phyloP scores from a whole-genome alignment of 1,284 basidiomycete genomes.

The Meripilus lineatus region DNA sequence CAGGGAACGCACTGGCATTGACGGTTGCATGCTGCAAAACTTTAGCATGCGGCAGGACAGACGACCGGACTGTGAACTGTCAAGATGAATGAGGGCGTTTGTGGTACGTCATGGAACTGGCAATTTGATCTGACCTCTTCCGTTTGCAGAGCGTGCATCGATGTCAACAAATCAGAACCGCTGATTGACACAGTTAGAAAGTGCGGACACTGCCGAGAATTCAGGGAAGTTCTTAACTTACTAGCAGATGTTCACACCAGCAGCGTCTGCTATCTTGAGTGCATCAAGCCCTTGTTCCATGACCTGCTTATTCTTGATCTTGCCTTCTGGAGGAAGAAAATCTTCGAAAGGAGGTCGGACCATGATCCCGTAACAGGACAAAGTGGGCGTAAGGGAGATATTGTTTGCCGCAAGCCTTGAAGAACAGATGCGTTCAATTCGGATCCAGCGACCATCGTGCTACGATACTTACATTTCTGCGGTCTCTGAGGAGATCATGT shows the following conservation, averaged over 20 bases:
- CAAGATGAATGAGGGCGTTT: neutral
- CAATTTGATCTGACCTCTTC: conserved; percentile 25
- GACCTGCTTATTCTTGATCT: conserved; percentile 38
- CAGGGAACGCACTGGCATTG: conserved; percentile 31
- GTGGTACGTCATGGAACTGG: too few relatives aligned
- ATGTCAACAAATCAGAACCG: conserved; percentile 37
- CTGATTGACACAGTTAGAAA: conserved; percentile 12
- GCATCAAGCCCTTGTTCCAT: conserved; percentile 35
- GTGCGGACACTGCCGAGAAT: neutral
- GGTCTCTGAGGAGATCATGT: conserved; percentile 28
- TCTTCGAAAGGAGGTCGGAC: conserved; percentile 38
- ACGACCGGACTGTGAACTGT: conserved; percentile 35
- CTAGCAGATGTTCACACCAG: conserved; percentile 34
- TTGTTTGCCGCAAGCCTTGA: conserved; percentile 32
- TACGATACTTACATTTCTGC: conserved; percentile 23
- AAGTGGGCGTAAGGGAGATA: conserved; percentile 40
- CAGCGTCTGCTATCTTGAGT: conserved; percentile 32
- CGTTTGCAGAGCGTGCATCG: conserved; percentile 37
- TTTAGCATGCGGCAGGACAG: conserved; percentile 30
- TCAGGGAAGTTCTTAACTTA: conserved; percentile 13
- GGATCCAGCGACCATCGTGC: too few relatives aligned
- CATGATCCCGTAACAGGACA: conserved; percentile 42
- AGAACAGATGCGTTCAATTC: too few relatives aligned
- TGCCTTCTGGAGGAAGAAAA: conserved; percentile 34
- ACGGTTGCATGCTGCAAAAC: conserved; percentile 40